Base-by-base conservation (phyloP, 1,284 basidiomycete genomes). In the Ceratobasidium sp. region DNA sequence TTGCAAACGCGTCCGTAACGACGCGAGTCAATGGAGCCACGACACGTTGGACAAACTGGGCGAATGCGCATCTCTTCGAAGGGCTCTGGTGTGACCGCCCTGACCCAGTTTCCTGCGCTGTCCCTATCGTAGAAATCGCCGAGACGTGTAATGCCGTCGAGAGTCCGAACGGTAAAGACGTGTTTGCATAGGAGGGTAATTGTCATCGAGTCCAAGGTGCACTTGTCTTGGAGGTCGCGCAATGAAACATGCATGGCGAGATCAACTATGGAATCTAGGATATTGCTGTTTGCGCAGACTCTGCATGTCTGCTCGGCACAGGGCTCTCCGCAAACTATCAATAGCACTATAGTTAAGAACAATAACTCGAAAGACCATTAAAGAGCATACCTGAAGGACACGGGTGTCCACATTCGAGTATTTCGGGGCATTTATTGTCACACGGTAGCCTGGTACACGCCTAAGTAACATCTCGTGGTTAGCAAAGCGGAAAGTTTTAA, bases 161-260 rank as follows among this genome's bases (percentile, higher is more conserved):
- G 24, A 17, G 90, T 90, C 79, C 91, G 90, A 6, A 91, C 87
- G 0, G 92, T 92, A 80, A 93, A 93, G 0, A 86, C 81, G 79
- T 93, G 92, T 0, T 86, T 78, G 78, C 92, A 93, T n/a, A 85
- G 84, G 22, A 92, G 83, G 0, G 89, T 91, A 78, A 93, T 90
- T 6, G 60, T 63, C 41, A 63, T 63, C 22, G 60, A 63, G 41
- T 29, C 41, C 2, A 63, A 22, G 7, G 15, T 24, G 41, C 8
- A 33, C 14, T 47, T n/a, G 41, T 24, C 41, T 22, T 19, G n/a
- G 4, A 24, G 17, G 2, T 45, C 60, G 41, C 22, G 11, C 22
- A 63, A 47, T 24, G 22, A 22, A n/a, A 22, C 31, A 57, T 9
- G n/a, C 76, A 84, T 74, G 79, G 91, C 89, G 86, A 31, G 90